phyloP scores from a whole-genome alignment of 495 filamentous ascomycete genomes.

The Oleoguttula mirabilis region DNA sequence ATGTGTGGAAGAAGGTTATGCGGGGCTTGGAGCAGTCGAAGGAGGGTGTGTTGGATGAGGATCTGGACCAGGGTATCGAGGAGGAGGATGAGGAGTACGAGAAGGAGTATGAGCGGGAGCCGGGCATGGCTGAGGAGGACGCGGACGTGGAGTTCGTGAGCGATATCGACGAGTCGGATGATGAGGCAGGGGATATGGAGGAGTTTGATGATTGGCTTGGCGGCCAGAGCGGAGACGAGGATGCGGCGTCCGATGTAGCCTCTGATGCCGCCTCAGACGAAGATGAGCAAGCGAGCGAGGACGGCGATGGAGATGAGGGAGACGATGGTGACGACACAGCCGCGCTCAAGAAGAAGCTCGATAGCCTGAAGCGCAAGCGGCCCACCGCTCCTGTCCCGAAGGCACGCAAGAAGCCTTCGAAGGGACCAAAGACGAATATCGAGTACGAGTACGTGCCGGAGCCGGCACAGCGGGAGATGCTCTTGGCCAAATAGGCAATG shows the following conservation, averaged over 20 bases:
- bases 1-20: slow-evolving; percentile 95
- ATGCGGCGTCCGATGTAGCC: slow-evolving; percentile 28
- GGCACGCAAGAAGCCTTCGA: slow-evolving; percentile 34
- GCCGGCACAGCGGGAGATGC: slow-evolving; percentile 11
- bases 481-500: slow-evolving; percentile 6
- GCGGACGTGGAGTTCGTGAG: slow-evolving; percentile 76
- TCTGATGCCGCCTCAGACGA: slow-evolving; percentile 35
- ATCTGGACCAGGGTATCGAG: slow-evolving; percentile 72
- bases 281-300: slow-evolving; percentile 30
- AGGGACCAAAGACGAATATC: slow-evolving; percentile 35
- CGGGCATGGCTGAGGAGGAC: slow-evolving; percentile 27
- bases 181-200: slow-evolving; percentile 47
- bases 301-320: slow-evolving; percentile 37
- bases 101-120: slow-evolving; percentile 48
- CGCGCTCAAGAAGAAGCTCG: slow-evolving; percentile 31
- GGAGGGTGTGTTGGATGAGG: slow-evolving; percentile 73
- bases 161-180: slow-evolving; percentile 45
- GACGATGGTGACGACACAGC: slow-evolving; percentile 16
- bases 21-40: slow-evolving; percentile 76
- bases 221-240: slow-evolving; percentile 38
- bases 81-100: slow-evolving; percentile 67
- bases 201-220: slow-evolving; percentile 69
- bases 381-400: slow-evolving; percentile 26
- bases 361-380: slow-evolving; percentile 37
- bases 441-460: slow-evolving; percentile 41